These are phyloP conservation scores for Cadophora malorum DNA, from an alignment of 2,329 filamentous ascomycete species.

Conservation along the genomic window DNA sequence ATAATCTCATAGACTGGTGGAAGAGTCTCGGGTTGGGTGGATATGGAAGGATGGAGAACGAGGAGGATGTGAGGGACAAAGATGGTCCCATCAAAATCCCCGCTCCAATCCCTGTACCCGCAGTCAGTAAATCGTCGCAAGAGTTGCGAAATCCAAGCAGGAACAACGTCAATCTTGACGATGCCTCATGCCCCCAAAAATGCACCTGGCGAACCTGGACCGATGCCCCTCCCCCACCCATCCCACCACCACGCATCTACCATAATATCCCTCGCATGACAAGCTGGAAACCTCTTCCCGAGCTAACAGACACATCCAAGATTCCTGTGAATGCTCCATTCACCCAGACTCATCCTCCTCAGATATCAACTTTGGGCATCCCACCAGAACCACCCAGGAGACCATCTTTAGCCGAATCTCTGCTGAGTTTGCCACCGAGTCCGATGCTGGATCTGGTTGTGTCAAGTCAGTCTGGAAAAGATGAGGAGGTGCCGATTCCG, in stretches of 20 bases:
- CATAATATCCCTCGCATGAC: neutral
- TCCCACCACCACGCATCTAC: neutral
- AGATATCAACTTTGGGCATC: neutral
- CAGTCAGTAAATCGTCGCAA: too few species aligned
- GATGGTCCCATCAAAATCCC: constrained; percentile 9
- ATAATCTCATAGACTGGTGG: constrained; percentile 40
- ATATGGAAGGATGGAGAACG: constrained; percentile 30
- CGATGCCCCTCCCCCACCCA: neutral
- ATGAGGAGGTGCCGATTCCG: constrained; percentile 51
- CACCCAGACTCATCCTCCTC: neutral
- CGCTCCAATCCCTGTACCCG: neutral
- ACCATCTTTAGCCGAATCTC: constrained; percentile 13
- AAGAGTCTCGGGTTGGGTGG: constrained; percentile 33
- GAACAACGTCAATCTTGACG: neutral
- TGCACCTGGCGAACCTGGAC: constrained; percentile 5
- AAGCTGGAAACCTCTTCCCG: constrained; percentile 7
- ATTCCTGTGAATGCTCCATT: neutral
- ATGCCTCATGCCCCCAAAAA: neutral
- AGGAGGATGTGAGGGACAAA: constrained; percentile 16
- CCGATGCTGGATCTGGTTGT: constrained; percentile 37
- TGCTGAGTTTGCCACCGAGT: constrained; percentile 36
- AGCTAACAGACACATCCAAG: neutral
- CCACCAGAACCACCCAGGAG: neutral
- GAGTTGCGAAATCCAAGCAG: neutral
- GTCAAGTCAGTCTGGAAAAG: constrained; percentile 18